Percentiles rank a stretch among this genome's conserved stretches.
phyloP scores from a whole-genome alignment of 192 early-diverging fungal species.

The Paraglomus brasilianum region DNA sequence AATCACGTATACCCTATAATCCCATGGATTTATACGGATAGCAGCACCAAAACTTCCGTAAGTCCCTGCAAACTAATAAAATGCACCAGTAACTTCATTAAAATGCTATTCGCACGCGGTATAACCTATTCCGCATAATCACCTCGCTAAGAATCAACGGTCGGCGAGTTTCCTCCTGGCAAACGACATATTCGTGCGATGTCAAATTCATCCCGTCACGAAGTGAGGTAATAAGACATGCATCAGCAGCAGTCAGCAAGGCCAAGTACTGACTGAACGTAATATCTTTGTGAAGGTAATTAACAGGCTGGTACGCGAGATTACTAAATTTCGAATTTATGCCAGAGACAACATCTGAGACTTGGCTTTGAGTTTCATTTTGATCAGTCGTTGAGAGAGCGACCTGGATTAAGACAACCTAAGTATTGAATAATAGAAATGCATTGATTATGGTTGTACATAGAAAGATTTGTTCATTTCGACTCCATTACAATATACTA shows the following conservation, averaged over 20 bases:
- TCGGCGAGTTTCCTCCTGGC: constrained; percentile 78
- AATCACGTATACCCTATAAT: constrained; percentile 51
- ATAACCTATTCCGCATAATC: neutral
- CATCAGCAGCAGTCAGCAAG: constrained; percentile 82
- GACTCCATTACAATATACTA: neutral
- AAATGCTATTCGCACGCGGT: neutral
- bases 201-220: constrained; percentile 98
- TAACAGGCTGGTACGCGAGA: constrained; percentile 88
- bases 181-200: constrained; percentile 91
- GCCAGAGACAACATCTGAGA: constrained; percentile 86
- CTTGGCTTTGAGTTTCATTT: constrained; percentile 84
- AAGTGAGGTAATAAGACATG: constrained; percentile 85
- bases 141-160: constrained; percentile 90
- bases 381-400: constrained; percentile 88
- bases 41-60: constrained; percentile 85
- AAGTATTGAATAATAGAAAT: neutral
- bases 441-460: neutral
- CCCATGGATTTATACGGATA: constrained; percentile 96
- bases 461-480: neutral
- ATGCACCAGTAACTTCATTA: neutral
- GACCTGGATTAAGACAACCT: constrained; percentile 93
- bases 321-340: constrained; percentile 92
- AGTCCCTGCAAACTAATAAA: constrained; percentile 84
- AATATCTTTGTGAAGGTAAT: constrained; percentile 89
- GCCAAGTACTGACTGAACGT: constrained; percentile 89